A percentile compares a stretch with the other conserved stretches of the same genome.
phyloP scores from a whole-genome alignment of 306 rosid species.

The Abrus precatorius region DNA sequence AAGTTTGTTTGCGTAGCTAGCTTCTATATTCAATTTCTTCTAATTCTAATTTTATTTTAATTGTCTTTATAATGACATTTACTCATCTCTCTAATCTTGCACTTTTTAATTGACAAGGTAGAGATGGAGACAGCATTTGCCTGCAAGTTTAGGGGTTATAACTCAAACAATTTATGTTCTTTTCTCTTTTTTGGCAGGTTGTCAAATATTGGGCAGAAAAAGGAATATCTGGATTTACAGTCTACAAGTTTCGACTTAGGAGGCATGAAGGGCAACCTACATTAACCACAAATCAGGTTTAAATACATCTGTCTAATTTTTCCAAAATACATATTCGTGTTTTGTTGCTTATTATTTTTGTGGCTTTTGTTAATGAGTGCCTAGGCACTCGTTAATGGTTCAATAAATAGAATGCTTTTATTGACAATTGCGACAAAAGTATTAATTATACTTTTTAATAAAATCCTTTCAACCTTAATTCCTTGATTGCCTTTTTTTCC shows the following conservation, averaged over 20 bases:
- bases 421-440: too few species aligned
- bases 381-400: too few species aligned
- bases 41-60: not conserved
- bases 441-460: too few species aligned
- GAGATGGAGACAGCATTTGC: not conserved
- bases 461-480: too few species aligned
- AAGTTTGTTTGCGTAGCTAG: not conserved
- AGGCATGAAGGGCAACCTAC: conserved; percentile 86
- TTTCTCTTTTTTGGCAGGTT: conserved; percentile 64
- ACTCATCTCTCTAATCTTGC: not conserved
- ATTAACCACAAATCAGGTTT: conserved; percentile 93
- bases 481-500: too few species aligned
- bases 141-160: not conserved
- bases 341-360: not conserved
- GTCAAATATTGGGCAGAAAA: conserved; percentile 87
- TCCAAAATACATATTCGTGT: conserved; percentile 2
- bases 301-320: conserved; percentile 29
- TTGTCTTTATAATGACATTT: not conserved
- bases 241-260: conserved; percentile 83
- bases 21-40: not conserved
- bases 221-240: conserved; percentile 94
- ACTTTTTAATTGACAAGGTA: not conserved
- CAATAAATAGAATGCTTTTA: too few species aligned
- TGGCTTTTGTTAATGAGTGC: too few species aligned
- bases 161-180: not conserved